Conservation (phyloP, 1,284 basidiomycete genomes). For the Leccinum solheimii region DNA sequence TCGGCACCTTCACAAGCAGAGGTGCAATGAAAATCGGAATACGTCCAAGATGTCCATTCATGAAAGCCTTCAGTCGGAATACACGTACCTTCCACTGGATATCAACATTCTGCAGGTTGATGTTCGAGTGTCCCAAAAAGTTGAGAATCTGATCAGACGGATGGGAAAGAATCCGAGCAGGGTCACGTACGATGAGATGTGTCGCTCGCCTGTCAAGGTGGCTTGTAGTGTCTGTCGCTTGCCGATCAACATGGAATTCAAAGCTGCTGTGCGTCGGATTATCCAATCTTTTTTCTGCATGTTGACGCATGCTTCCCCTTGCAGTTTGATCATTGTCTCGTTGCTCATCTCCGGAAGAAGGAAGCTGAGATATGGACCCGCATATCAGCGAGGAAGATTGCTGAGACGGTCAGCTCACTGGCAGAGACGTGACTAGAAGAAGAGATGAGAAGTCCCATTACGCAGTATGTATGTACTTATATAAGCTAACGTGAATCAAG, state of each 20-base stretch:
- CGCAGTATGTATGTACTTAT: slow-evolving; percentile 20
- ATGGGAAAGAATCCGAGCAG: slow-evolving; percentile 13
- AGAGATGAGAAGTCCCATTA: slow-evolving; percentile 15
- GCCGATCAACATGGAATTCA: slow-evolving; percentile 11
- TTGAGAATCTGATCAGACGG: slow-evolving; percentile 15
- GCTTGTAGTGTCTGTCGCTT: slow-evolving; percentile 13
- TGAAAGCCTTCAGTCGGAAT: background rate
- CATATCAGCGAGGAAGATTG: background rate
- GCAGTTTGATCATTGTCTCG: slow-evolving; percentile 8
- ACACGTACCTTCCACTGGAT: background rate
- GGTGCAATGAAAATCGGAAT: too few species aligned
- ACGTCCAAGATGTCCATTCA: background rate
- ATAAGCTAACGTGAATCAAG: slow-evolving; percentile 13
- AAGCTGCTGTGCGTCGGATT: slow-evolving; percentile 6
- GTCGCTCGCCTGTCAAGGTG: slow-evolving; percentile 12
- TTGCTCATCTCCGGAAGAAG: background rate
- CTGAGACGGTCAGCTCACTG: background rate
- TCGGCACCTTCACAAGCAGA: slow-evolving; percentile 7
- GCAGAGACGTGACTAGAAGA: background rate
- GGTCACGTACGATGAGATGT: slow-evolving; percentile 1
- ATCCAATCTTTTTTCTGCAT: background rate
- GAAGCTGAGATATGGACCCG: background rate
- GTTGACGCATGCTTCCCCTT: background rate
- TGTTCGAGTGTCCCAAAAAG: slow-evolving; percentile 4
- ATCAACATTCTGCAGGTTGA: slow-evolving; percentile 11